Percentiles rank a stretch among this genome's conserved stretches.
phyloP scores from a whole-genome alignment of 1,284 basidiomycete species.

The Thelephora terrestris region DNA sequence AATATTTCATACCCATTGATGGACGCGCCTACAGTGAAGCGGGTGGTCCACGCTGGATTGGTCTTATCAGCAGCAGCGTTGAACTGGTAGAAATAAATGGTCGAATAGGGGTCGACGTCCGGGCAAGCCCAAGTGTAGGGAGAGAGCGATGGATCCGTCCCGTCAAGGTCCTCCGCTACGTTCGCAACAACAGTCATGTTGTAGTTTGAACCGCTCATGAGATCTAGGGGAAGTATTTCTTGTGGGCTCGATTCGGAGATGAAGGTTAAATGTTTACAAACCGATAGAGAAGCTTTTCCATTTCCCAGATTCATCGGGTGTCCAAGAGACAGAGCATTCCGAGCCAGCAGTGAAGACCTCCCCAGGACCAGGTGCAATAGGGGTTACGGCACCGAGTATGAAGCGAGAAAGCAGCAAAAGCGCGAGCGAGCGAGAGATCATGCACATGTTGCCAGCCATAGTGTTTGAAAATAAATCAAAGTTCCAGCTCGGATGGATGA shows the following conservation, averaged over 20 bases:
- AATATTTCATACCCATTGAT: neutral
- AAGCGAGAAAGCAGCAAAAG: slow-evolving; percentile 6
- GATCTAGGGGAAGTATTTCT: slow-evolving; percentile 13
- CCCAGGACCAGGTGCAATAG: slow-evolving; percentile 29
- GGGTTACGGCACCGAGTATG: slow-evolving; percentile 20
- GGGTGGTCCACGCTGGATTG: slow-evolving; percentile 27
- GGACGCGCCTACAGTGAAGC: slow-evolving; percentile 24
- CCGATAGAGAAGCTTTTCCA: slow-evolving; percentile 31
- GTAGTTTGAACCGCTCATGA: slow-evolving; percentile 31
- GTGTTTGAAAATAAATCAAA: no score
- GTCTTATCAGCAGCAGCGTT: slow-evolving; percentile 21
- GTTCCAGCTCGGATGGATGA: no score
- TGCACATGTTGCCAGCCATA: no score
- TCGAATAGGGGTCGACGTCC: slow-evolving; percentile 26
- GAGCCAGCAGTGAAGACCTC: slow-evolving; percentile 25
- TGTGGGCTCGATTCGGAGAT: neutral
- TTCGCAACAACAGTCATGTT: slow-evolving; percentile 26
- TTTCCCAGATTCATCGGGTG: slow-evolving; percentile 17
- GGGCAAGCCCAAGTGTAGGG: slow-evolving; percentile 30
- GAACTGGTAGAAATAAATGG: slow-evolving; percentile 33
- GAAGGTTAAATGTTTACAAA: slow-evolving; percentile 10
- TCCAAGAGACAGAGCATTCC: slow-evolving; percentile 23
- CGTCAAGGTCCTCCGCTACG: slow-evolving; percentile 24
- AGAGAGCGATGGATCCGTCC: slow-evolving; percentile 22
- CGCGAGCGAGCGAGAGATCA: neutral